Percentiles rank a stretch among this genome's conserved stretches.
Conservation (phyloP, 768 basidiomycete species). For the Leucosporidium yakuticum region DNA sequence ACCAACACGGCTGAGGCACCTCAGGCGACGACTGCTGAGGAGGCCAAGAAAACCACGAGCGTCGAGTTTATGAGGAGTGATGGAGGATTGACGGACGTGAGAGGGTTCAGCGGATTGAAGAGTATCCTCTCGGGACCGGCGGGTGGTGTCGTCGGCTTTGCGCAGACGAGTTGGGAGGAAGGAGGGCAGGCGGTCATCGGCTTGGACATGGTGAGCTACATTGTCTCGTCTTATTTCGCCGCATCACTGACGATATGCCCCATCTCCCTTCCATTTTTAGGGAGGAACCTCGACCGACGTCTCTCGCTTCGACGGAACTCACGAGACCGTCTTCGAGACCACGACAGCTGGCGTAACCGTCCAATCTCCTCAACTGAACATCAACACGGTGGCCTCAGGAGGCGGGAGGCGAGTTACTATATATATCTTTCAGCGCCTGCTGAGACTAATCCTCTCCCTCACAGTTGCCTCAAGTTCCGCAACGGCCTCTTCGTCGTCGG, state of each 20-base stretch:
- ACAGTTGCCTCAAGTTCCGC: too few species aligned
- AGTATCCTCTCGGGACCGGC: conserved; percentile 69
- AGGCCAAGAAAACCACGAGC: conserved; percentile 48
- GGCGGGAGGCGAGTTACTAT: too few species aligned
- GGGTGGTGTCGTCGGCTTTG: conserved; percentile 92
- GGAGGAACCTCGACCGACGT: conserved; percentile 95
- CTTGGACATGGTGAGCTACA: conserved; percentile 1
- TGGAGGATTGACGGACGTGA: conserved; percentile 70
- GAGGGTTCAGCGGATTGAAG: conserved; percentile 86
- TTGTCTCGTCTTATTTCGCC: too few species aligned
- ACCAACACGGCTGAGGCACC: conserved; percentile 48
- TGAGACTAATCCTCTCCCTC: too few species aligned
- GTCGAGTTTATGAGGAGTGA: conserved; percentile 97
- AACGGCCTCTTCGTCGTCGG: conserved; percentile 88
- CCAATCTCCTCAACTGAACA: conserved; percentile 85
- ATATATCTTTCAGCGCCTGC: conserved; percentile 75
- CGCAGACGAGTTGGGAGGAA: conserved; percentile 74
- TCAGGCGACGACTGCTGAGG: conserved; percentile 43
- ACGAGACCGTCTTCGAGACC: conserved; percentile 92
- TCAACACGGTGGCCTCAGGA: conserved; percentile 83
- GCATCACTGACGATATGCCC: too few species aligned
- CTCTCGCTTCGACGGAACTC: conserved; percentile 84
- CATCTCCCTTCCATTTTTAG: not conserved
- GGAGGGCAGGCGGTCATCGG: conserved; percentile 4
- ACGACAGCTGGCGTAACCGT: conserved; percentile 97